Conservation (phyloP, 108 stramenopile genomes). For the Cylindrotheca closterium region DNA sequence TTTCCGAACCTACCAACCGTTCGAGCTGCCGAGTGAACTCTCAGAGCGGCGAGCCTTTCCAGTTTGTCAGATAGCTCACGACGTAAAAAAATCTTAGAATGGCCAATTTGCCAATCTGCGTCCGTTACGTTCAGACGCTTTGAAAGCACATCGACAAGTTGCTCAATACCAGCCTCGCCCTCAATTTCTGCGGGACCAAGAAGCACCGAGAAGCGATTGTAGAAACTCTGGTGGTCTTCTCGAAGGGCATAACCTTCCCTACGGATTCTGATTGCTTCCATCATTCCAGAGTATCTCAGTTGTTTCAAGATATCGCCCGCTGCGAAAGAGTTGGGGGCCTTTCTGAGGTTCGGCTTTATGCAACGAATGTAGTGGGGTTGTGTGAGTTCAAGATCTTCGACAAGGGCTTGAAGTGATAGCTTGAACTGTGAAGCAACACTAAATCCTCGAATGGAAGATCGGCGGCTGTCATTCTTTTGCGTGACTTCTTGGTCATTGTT, state of each 20-base stretch:
- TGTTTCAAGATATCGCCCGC: conserved; percentile 86
- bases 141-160: conserved; percentile 72
- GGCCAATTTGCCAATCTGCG: conserved; percentile 91
- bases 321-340: conserved; percentile 65
- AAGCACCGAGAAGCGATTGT: conserved; percentile 78
- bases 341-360: conserved; percentile 88
- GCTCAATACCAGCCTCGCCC: conserved; percentile 61
- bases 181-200: conserved; percentile 53
- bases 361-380: conserved; percentile 92
- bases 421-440: conserved; percentile 90
- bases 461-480: conserved; percentile 17
- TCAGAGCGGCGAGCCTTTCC: conserved; percentile 71
- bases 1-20: conserved; percentile 65
- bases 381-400: conserved; percentile 80
- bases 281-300: conserved; percentile 96
- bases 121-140: conserved; percentile 75
- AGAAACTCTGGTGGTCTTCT: conserved; percentile 87
- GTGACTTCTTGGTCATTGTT: conserved; percentile 7
- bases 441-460: conserved; percentile 81
- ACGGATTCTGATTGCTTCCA: conserved; percentile 97
- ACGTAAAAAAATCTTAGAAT: conserved; percentile 87
- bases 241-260: conserved; percentile 91
- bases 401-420: conserved; percentile 74
- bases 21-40: conserved; percentile 67
- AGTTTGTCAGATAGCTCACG: conserved; percentile 81